Evolutionary conservation across 768 basidiomycete genomes (phyloP).

Genomic region (Leucosporidium yakuticum): DNA sequence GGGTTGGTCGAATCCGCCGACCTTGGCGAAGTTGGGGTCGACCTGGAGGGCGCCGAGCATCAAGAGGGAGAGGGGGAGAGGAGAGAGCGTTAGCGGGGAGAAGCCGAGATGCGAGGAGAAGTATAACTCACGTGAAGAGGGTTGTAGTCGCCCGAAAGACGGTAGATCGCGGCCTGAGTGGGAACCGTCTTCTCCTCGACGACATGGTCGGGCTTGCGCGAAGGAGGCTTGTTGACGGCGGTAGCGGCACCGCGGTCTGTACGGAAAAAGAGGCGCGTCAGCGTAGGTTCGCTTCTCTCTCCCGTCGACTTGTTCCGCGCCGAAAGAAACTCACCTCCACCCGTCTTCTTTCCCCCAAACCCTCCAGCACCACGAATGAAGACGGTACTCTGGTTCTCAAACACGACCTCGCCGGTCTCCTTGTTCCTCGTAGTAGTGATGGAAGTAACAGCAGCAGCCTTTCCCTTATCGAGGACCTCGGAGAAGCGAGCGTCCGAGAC

Average conservation of each 20-base stretch:
- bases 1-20: constrained; percentile 90
- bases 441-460: constrained; percentile 81
- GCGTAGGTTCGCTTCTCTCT: neutral
- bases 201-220: constrained; percentile 74
- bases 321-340: constrained; percentile 56
- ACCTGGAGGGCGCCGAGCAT: constrained; percentile 74
- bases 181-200: constrained; percentile 78
- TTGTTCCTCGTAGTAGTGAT: constrained; percentile 76
- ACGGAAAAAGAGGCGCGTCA: neutral
- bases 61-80: constrained; percentile 86
- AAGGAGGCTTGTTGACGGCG: constrained; percentile 71
- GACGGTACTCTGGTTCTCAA: constrained; percentile 86
- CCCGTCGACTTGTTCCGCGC: too few species aligned
- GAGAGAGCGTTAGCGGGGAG: constrained; percentile 75
- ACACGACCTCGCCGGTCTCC: constrained; percentile 66
- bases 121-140: constrained; percentile 51
- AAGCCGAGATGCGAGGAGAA: neutral
- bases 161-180: constrained; percentile 83
- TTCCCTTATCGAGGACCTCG: constrained; percentile 55
- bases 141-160: constrained; percentile 85
- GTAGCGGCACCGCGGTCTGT: constrained; percentile 84
- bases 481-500: constrained; percentile 65
- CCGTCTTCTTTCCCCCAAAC: constrained; percentile 82
- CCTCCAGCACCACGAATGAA: constrained; percentile 93
- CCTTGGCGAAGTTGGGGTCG: constrained; percentile 83